phyloP scores from a whole-genome alignment of 805 yeast species.

The Scheffersomyces spartinae region DNA sequence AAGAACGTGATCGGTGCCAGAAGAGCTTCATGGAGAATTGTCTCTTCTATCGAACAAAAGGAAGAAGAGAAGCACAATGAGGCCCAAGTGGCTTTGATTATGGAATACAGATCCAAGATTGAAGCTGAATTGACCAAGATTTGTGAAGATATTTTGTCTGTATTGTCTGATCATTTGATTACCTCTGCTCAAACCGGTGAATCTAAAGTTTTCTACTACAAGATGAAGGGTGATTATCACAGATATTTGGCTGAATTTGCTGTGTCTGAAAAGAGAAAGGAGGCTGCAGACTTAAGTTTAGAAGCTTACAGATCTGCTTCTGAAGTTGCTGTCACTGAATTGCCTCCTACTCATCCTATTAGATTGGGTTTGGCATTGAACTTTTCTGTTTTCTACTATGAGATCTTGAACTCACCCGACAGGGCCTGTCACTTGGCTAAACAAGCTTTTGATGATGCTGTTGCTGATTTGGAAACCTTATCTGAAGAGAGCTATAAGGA shows the following conservation, averaged over 20 bases:
- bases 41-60: slow-evolving; percentile 94
- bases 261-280: slow-evolving; percentile 80
- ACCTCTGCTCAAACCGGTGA: slow-evolving; percentile 95
- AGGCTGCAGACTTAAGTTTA: slow-evolving; percentile 82
- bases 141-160: slow-evolving; percentile 86
- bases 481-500: slow-evolving; percentile 98
- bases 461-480: slow-evolving; percentile 94
- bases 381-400: slow-evolving; percentile 96
- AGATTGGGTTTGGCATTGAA: slow-evolving; percentile 95
- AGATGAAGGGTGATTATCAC: slow-evolving; percentile 99
- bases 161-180: slow-evolving; percentile 80
- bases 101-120: slow-evolving; percentile 90
- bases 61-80: slow-evolving; percentile 95
- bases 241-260: slow-evolving; percentile 98
- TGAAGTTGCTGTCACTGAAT: slow-evolving; percentile 91
- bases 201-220: slow-evolving; percentile 94
- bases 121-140: slow-evolving; percentile 87
- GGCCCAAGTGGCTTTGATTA: slow-evolving; percentile 77
- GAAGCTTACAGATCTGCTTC: slow-evolving; percentile 94
- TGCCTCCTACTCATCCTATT: slow-evolving; percentile 98
- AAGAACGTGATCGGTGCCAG: slow-evolving; percentile 98
- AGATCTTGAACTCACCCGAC: slow-evolving; percentile 95
- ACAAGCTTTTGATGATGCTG: slow-evolving; percentile 98
- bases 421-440: slow-evolving; percentile 98
- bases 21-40: slow-evolving; percentile 99